Evolutionary conservation across 2,329 filamentous ascomycete genomes (phyloP).

Genomic region (Catunica adiposa): DNA sequence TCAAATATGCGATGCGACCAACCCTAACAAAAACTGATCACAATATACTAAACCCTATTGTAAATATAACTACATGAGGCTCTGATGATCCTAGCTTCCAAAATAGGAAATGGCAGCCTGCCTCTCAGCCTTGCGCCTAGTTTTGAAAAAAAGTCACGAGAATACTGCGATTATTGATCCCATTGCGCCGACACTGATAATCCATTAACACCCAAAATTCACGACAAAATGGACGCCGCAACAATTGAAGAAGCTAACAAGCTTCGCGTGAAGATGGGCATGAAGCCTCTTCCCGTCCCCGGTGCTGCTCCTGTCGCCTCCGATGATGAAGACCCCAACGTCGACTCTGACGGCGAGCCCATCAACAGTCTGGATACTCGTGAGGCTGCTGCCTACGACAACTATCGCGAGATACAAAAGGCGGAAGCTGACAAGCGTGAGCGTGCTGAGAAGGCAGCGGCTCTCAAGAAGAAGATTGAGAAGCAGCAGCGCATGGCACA

Average conservation of each 20-base stretch:
- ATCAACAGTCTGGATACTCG: conserved; percentile 73
- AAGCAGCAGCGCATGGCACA: conserved; percentile 57
- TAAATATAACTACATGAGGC: background rate
- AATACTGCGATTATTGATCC: background rate
- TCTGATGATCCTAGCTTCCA: background rate
- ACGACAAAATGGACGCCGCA: conserved; percentile 41
- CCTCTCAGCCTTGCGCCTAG: background rate
- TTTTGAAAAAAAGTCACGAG: background rate
- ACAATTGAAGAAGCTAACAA: conserved; percentile 90
- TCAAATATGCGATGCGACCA: background rate
- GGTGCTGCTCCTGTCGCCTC: conserved; percentile 36
- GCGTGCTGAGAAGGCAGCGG: conserved; percentile 64
- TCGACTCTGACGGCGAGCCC: conserved; percentile 48
- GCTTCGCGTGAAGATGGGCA: conserved; percentile 71
- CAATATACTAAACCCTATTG: background rate
- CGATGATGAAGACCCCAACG: conserved; percentile 30
- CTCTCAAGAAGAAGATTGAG: conserved; percentile 77
- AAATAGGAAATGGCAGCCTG: too few relatives aligned
- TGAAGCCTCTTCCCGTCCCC: conserved; percentile 77
- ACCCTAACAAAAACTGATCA: background rate
- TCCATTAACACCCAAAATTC: background rate
- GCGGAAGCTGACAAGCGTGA: conserved; percentile 62
- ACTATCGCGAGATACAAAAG: conserved; percentile 48
- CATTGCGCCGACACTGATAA: background rate
- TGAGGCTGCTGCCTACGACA: conserved; percentile 55